A percentile compares a stretch with the other conserved stretches of the same genome.
Evolutionary conservation across 2,329 filamentous ascomycete genomes (phyloP).

Genomic region (Colletotrichum acutatum): DNA sequence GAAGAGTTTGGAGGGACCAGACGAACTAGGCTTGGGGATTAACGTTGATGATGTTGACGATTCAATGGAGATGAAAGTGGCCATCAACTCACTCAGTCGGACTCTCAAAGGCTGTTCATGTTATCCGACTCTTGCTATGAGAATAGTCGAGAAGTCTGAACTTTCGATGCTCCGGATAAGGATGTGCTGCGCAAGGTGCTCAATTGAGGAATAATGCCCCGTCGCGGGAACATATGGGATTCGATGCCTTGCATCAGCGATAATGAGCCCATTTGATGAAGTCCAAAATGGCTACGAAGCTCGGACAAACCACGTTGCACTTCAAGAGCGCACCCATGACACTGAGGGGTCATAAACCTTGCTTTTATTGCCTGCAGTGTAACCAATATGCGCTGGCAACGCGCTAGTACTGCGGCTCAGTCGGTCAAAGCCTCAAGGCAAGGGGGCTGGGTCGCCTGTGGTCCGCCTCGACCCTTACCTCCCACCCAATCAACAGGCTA

Average conservation of each 20-base stretch:
- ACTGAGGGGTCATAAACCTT: neutral
- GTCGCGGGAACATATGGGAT: neutral
- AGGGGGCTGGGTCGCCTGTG: neutral
- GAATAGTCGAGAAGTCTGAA: neutral
- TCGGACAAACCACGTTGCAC: neutral
- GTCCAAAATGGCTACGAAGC: too few species aligned
- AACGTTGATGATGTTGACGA: too few species aligned
- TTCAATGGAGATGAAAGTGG: too few species aligned
- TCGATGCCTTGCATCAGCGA: neutral
- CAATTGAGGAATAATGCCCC: neutral
- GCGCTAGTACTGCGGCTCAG: neutral
- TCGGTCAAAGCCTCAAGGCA: neutral
- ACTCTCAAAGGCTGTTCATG: neutral
- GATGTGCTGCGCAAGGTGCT: neutral
- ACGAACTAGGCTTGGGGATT: too few species aligned
- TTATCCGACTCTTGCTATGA: neutral
- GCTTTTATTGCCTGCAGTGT: neutral
- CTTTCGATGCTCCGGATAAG: neutral
- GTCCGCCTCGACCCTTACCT: neutral
- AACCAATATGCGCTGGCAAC: neutral
- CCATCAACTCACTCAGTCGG: too few species aligned
- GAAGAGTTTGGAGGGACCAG: too few species aligned
- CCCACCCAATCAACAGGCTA: neutral
- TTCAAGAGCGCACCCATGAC: neutral
- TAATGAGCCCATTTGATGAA: neutral